A percentile compares a stretch with the other conserved stretches of the same genome.
phyloP scores from a whole-genome alignment of 176 grass and related monocot genomes.

The Alopecurus myosuroides region DNA sequence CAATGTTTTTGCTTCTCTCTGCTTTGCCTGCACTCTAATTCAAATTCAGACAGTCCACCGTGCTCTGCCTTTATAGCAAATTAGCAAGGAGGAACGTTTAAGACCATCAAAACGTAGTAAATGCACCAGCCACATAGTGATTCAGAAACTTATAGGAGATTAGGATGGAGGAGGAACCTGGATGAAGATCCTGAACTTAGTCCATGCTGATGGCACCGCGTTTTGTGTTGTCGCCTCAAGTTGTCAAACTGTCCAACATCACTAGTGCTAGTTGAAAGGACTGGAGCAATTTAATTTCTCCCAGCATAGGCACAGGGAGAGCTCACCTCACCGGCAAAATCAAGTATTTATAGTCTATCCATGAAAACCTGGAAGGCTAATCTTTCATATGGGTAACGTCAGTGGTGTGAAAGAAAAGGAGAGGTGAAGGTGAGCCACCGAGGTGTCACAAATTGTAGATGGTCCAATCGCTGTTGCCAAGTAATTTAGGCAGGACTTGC shows the following conservation, averaged over 20 bases:
- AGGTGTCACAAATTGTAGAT: neutral
- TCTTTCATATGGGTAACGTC: neutral
- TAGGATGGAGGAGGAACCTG: neutral
- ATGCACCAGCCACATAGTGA: neutral
- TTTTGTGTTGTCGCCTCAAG: neutral
- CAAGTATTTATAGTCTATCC: neutral
- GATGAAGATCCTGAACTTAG: neutral
- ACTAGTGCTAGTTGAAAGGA: neutral
- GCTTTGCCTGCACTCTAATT: neutral
- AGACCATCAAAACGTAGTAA: neutral
- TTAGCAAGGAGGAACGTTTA: neutral
- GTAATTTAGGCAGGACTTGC: neutral
- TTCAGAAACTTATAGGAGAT: neutral
- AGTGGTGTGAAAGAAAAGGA: neutral
- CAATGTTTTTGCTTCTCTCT: conserved; percentile 1
- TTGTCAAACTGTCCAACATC: neutral
- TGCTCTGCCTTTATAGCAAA: neutral
- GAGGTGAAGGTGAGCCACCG: neutral
- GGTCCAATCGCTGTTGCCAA: neutral
- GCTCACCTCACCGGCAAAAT: neutral
- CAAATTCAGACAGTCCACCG: conserved; percentile 11
- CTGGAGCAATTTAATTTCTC: neutral
- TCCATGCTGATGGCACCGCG: neutral
- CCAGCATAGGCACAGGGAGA: neutral
- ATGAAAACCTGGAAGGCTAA: neutral